Conservation (phyloP, 2,329 filamentous ascomycete species). For the Aspergillus sp. region DNA sequence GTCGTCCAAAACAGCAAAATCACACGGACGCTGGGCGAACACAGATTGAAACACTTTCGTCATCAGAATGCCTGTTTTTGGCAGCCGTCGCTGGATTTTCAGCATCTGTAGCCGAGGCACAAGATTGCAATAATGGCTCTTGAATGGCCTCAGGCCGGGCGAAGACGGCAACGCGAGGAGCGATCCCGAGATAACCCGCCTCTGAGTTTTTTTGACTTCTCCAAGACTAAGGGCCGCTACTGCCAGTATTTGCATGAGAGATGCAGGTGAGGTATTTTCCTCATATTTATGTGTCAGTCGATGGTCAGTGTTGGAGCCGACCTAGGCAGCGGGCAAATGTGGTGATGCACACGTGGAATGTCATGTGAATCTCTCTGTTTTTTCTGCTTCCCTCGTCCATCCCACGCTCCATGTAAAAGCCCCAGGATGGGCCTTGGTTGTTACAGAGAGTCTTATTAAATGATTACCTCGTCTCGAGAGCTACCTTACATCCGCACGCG, state of each 20-base stretch:
- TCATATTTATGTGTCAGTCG: not conserved
- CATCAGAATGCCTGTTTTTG: not conserved
- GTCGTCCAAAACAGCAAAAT: conserved; percentile 2
- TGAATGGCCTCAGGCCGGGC: conserved; percentile 13
- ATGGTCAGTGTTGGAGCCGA: not conserved
- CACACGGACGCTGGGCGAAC: conserved; percentile 5
- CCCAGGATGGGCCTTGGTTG: not conserved
- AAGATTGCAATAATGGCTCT: conserved; percentile 12
- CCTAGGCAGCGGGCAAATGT: not conserved
- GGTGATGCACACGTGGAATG: not conserved
- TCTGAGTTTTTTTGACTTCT: not conserved
- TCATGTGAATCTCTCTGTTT: not conserved
- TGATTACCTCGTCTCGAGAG: not conserved
- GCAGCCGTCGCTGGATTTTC: not conserved
- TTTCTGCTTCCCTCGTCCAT: not conserved
- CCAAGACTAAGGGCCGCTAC: not conserved
- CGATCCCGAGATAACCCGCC: conserved; percentile 9
- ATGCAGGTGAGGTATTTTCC: not conserved
- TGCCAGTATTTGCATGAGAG: not conserved
- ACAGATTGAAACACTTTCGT: conserved; percentile 3
- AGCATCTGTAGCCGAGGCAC: conserved; percentile 13
- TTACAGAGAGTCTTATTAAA: not conserved
- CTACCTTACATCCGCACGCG: conserved; percentile 7
- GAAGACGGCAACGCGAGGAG: conserved; percentile 10
- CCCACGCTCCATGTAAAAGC: not conserved